These are phyloP conservation scores for Plectosphaerella cucumerina DNA, from an alignment of 2,329 filamentous ascomycete species.

Conservation along the genomic window DNA sequence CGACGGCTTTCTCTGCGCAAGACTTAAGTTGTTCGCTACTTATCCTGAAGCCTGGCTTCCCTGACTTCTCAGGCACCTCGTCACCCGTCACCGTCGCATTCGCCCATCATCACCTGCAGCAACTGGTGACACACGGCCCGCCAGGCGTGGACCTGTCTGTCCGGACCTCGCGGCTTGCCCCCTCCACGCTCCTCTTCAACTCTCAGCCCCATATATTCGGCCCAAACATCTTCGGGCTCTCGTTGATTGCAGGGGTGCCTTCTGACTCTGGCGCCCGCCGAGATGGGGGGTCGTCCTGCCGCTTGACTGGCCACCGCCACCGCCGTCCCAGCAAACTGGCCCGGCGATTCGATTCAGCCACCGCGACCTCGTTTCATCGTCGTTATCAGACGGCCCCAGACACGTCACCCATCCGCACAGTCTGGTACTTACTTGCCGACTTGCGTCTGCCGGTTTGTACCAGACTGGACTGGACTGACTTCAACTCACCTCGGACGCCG, in stretches of 20 bases:
- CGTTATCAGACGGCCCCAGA: neutral
- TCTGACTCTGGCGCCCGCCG: conserved; percentile 1
- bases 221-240: neutral
- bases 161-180: no score
- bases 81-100: no score
- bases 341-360: neutral
- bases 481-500: neutral
- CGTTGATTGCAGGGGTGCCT: conserved; percentile 12
- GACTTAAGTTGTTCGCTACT: no score
- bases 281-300: conserved; percentile 9
- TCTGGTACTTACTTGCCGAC: no score
- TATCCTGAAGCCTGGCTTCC: no score
- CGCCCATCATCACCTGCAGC: no score
- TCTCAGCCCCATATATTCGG: neutral
- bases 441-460: no score
- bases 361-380: neutral
- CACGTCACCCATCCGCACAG: neutral
- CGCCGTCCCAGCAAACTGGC: neutral
- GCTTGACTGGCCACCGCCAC: conserved; percentile 1
- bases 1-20: no score
- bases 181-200: no score
- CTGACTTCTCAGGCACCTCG: no score
- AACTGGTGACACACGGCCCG: no score
- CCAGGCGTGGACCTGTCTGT: no score
- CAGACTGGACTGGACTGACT: neutral